Evolutionary conservation across 179 eudicot species (phyloP).

Genomic region (Actinidia arguta): DNA sequence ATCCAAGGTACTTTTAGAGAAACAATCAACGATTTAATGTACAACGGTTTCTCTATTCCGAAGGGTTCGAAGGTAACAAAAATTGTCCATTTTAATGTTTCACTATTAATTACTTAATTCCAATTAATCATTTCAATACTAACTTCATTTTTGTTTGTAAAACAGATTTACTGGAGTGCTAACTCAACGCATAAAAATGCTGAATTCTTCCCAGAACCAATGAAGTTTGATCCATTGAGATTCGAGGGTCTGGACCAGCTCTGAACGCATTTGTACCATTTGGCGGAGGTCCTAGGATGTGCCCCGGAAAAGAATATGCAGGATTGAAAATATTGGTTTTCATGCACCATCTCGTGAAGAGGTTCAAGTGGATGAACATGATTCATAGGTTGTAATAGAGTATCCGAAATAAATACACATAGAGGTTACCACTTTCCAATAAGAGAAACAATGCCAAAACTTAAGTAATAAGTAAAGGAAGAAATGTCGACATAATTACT

Average conservation of each 20-base stretch:
- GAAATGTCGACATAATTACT: too few species aligned
- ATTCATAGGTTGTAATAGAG: background rate
- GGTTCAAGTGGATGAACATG: constrained; percentile 15
- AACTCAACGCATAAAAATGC: background rate
- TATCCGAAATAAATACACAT: too few species aligned
- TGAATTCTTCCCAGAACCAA: constrained; percentile 15
- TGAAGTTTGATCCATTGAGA: constrained; percentile 9
- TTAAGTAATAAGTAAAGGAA: too few species aligned
- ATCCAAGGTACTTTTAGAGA: constrained; percentile 16
- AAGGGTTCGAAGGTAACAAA: constrained; percentile 15
- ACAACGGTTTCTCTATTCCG: constrained; percentile 21
- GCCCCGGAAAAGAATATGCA: background rate
- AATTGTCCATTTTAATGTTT: background rate
- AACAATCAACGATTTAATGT: constrained; percentile 9
- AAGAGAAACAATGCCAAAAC: too few species aligned
- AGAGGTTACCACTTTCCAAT: too few species aligned
- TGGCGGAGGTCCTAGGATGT: constrained; percentile 14
- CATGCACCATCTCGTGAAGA: constrained; percentile 7
- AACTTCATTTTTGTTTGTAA: background rate
- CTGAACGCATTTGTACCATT: background rate
- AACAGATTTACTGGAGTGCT: constrained; percentile 6
- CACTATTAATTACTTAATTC: too few species aligned
- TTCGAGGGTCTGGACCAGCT: constrained; percentile 13
- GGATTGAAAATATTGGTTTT: constrained; percentile 6
- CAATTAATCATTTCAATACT: background rate